phyloP scores from a whole-genome alignment of 2,329 filamentous ascomycete species.

The Aspergillus fumigatiaffinis region DNA sequence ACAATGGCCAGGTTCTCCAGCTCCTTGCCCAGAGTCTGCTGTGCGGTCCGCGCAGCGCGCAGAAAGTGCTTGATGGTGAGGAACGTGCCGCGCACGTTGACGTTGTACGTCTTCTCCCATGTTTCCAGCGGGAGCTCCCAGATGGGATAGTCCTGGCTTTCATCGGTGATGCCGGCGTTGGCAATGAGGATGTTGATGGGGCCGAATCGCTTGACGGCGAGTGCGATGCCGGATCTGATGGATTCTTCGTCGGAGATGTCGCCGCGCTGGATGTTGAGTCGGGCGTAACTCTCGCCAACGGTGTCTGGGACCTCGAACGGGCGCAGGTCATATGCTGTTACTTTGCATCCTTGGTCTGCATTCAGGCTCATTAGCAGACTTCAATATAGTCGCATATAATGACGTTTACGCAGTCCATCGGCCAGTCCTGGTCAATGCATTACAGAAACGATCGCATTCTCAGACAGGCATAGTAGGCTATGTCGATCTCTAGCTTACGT shows the following conservation, averaged over 20 bases:
- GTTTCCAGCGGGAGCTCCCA: constrained; percentile 51
- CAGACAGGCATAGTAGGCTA: too few relatives aligned
- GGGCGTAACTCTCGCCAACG: constrained; percentile 24
- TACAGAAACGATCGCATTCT: too few relatives aligned
- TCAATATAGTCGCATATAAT: not conserved
- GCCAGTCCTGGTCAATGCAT: too few relatives aligned
- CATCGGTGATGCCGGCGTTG: constrained; percentile 52
- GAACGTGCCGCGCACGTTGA: constrained; percentile 52
- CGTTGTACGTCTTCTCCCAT: constrained; percentile 51
- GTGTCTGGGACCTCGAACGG: constrained; percentile 30
- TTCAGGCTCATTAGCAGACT: too few relatives aligned
- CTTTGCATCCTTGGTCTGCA: constrained; percentile 49
- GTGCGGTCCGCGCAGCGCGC: constrained; percentile 37
- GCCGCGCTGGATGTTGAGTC: constrained; percentile 42
- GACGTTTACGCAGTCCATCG: not conserved
- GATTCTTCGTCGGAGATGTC: constrained; percentile 48
- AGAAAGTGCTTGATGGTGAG: constrained; percentile 56
- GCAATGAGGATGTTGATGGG: constrained; percentile 52
- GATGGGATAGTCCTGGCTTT: constrained; percentile 46
- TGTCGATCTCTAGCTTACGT: not conserved
- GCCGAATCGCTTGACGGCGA: constrained; percentile 45
- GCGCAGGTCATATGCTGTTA: constrained; percentile 50
- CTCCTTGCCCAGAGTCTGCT: constrained; percentile 37
- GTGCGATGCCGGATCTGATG: constrained; percentile 38
- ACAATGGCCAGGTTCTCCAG: constrained; percentile 51